Evolutionary conservation across 176 grass and related monocot species (phyloP), one percentile per base, ranked within the genome.

Genomic region (Urochloa ruziziensis): DNA sequence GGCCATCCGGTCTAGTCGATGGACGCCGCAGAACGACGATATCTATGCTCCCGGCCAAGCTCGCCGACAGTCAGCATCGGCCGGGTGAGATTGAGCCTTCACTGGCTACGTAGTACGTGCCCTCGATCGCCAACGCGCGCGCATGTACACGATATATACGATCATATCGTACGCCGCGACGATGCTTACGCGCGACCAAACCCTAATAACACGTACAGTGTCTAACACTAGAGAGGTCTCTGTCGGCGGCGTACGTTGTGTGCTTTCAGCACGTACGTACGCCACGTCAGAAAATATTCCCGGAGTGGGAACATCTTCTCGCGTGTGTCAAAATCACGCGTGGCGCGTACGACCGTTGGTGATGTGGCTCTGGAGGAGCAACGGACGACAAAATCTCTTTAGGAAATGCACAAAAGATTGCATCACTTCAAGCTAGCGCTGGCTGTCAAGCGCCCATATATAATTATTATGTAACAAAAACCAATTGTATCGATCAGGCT

Each of bases 171-270:
- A 63, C 60, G 29, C 14, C 1, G 48, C 33, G 71, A 84, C 52
- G 71, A 84, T 53, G 71, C 25, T 14, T 30, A 84, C 49, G 35
- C 46, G 12, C 46, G 23, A 75, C 70, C 71, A 54, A 84, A 36
- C 71, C 19, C 28, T 16, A n/a, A n/a, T n/a, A n/a, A n/a, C n/a
- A n/a, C n/a, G n/a, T n/a, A 46, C 52, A n/a, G 48, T n/a, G 17
- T 75, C 30, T 21, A 62, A 2, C 48, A 2, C 48, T 40, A n/a
- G 43, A 5, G n/a, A 69, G 0, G 64, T 81, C 64, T 39, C 47
- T 27, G 33, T 69, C 34, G 47, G 39, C 16, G 15, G 18, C 78
- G 33, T 67, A 35, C 33, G 6, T 15, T 18, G 37, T 44, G 23
- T 21, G 54, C 27, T 10, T 17, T 21, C n/a, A n/a, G n/a, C n/a